Conservation (phyloP, 2,329 filamentous ascomycete genomes). For the Exophiala bonariae region DNA sequence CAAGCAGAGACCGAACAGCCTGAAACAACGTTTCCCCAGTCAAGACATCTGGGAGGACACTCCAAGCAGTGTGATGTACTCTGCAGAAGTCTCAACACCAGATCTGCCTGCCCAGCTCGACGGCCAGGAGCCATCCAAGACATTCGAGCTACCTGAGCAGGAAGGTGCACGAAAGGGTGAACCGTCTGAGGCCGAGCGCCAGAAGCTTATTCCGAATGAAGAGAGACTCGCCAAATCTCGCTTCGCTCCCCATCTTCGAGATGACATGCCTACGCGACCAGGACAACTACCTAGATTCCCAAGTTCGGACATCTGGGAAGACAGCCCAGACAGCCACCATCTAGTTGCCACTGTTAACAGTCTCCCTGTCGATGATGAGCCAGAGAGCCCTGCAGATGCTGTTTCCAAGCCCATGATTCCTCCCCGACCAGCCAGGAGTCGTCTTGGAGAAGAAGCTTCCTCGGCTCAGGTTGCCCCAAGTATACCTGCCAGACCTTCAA, state of each 20-base stretch:
- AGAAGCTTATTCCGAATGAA: constrained; percentile 37
- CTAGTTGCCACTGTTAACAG: constrained; percentile 72
- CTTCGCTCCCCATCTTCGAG: constrained; percentile 50
- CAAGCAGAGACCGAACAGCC: constrained; percentile 53
- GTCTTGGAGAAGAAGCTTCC: constrained; percentile 25
- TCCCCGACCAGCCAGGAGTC: constrained; percentile 30
- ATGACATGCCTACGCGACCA: constrained; percentile 52
- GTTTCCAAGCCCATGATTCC: constrained; percentile 32
- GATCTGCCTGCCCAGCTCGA: constrained; percentile 54
- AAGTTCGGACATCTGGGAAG: constrained; percentile 92
- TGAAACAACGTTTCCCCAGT: constrained; percentile 78
- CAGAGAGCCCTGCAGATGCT: constrained; percentile 35
- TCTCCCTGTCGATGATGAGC: constrained; percentile 53
- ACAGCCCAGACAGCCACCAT: constrained; percentile 78
- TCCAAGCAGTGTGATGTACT: constrained; percentile 75
- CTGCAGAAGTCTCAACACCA: constrained; percentile 80
- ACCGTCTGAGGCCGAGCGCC: constrained; percentile 40
- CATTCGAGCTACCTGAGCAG: constrained; percentile 48
- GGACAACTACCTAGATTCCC: constrained; percentile 73
- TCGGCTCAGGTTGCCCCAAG: constrained; percentile 25
- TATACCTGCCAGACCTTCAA: constrained; percentile 35
- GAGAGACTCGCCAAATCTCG: constrained; percentile 31
- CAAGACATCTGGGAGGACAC: constrained; percentile 98
- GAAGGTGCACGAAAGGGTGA: constrained; percentile 45
- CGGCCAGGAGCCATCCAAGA: constrained; percentile 24